Conservation (phyloP, 352 stramenopile species). For the Phytophthora macrochlamydospora region DNA sequence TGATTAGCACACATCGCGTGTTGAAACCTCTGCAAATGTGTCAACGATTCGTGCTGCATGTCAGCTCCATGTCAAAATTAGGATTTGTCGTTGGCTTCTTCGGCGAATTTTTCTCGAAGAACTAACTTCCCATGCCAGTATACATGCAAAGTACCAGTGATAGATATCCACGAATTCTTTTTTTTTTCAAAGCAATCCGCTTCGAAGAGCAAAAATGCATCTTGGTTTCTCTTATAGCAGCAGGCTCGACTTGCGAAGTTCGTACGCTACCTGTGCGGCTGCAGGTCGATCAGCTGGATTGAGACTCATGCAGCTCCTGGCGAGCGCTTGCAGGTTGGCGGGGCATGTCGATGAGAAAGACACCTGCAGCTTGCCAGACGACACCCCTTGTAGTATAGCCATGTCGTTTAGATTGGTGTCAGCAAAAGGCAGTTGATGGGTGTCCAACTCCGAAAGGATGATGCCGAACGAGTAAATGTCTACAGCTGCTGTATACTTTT, state of each 20-base stretch:
- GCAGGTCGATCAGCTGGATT: conserved; percentile 56
- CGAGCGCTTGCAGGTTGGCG: conserved; percentile 50
- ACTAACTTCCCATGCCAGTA: neutral
- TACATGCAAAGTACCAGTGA: neutral
- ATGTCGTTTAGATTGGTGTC: conserved; percentile 65
- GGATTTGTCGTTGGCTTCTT: conserved; percentile 12
- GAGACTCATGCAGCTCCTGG: conserved; percentile 54
- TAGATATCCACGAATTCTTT: too few species aligned
- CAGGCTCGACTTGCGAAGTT: conserved; percentile 59
- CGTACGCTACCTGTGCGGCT: conserved; percentile 63
- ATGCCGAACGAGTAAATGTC: conserved; percentile 76
- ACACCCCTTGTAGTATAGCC: conserved; percentile 60
- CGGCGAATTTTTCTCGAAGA: neutral
- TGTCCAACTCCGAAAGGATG: conserved; percentile 73
- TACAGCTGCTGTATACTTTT: conserved; percentile 66
- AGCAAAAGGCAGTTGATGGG: conserved; percentile 67
- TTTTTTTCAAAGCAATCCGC: too few species aligned
- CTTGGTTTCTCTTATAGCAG: conserved; percentile 26
- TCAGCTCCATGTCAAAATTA: neutral
- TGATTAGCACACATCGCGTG: conserved; percentile 6
- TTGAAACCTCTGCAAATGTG: conserved; percentile 8
- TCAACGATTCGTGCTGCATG: too few species aligned
- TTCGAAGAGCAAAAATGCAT: neutral
- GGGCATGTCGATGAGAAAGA: conserved; percentile 47
- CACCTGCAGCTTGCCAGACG: conserved; percentile 46